phyloP scores from a whole-genome alignment of 306 rosid genomes.

The Dalbergia oliveri region DNA sequence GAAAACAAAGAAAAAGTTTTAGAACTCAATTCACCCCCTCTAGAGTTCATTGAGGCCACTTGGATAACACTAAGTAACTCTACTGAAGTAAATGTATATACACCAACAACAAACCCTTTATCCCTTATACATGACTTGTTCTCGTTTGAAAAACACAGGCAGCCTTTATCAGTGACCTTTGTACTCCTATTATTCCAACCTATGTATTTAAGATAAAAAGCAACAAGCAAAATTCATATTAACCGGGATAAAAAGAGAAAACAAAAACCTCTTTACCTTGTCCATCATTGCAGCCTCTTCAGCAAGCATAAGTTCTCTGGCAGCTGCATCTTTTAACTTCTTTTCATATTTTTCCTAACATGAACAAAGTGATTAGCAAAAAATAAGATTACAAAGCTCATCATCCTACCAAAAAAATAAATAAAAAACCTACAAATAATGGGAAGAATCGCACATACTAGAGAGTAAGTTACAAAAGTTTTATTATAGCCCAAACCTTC shows the following conservation, averaged over 20 bases:
- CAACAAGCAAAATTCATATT: conserved; percentile 13
- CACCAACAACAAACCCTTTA: conserved; percentile 27
- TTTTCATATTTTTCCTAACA: conserved; percentile 81
- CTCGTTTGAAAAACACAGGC: conserved; percentile 17
- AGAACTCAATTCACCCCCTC: too few species aligned
- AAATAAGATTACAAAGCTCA: conserved; percentile 42
- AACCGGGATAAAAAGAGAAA: conserved; percentile 30
- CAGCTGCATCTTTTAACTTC: conserved; percentile 89
- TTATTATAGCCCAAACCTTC: conserved; percentile 62
- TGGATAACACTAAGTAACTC: conserved; percentile 35
- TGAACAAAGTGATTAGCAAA: conserved; percentile 25
- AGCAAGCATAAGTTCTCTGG: conserved; percentile 89
- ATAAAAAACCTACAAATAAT: conserved; percentile 19
- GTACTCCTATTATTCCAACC: conserved; percentile 32
- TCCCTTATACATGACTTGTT: conserved; percentile 17
- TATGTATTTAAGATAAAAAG: conserved; percentile 5
- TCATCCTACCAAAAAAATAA: conserved; percentile 27
- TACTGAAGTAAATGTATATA: conserved; percentile 37
- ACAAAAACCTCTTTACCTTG: conserved; percentile 60
- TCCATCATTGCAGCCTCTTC: conserved; percentile 93
- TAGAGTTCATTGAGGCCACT: too few species aligned
- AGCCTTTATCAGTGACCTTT: conserved; percentile 1
- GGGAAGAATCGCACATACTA: conserved; percentile 33
- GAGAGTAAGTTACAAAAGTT: conserved; percentile 35
- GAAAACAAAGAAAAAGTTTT: too few species aligned